phyloP scores from a whole-genome alignment of 2,329 filamentous ascomycete genomes.

The Aureobasidium zeae region DNA sequence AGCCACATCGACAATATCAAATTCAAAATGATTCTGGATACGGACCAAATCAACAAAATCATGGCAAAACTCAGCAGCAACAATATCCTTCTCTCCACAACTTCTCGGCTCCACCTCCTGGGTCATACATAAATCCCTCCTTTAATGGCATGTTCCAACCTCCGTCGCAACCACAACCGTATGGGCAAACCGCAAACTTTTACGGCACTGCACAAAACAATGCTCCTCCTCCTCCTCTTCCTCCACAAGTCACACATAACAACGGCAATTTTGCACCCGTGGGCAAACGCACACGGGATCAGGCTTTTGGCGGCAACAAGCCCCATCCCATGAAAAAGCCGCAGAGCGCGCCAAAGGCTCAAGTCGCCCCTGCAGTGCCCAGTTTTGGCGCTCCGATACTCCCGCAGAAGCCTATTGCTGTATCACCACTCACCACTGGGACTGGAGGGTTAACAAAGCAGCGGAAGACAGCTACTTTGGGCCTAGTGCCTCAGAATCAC shows the following conservation, averaged over 20 bases:
- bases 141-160: slow-evolving; percentile 3
- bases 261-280: background rate
- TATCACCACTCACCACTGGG: slow-evolving; percentile 16
- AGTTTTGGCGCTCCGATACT: slow-evolving; percentile 25
- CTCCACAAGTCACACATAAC: background rate
- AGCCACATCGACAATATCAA: background rate
- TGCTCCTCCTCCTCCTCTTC: too few species aligned
- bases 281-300: slow-evolving; percentile 8
- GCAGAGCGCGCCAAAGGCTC: slow-evolving; percentile 8
- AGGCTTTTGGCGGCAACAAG: slow-evolving; percentile 7
- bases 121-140: slow-evolving; percentile 26
- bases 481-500: slow-evolving; percentile 48
- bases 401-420: slow-evolving; percentile 7
- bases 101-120: slow-evolving; percentile 20
- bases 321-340: slow-evolving; percentile 18
- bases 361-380: slow-evolving; percentile 26
- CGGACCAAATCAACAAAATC: slow-evolving; percentile 2
- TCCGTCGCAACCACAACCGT: slow-evolving; percentile 1
- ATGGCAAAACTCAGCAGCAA: slow-evolving; percentile 9
- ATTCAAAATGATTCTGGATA: slow-evolving; percentile 1
- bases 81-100: background rate
- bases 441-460: slow-evolving; percentile 51
- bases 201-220: background rate
- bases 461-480: slow-evolving; percentile 61
- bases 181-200: background rate